Conservation (phyloP, 2,329 filamentous ascomycete species). For the Sporothrix luriei region DNA sequence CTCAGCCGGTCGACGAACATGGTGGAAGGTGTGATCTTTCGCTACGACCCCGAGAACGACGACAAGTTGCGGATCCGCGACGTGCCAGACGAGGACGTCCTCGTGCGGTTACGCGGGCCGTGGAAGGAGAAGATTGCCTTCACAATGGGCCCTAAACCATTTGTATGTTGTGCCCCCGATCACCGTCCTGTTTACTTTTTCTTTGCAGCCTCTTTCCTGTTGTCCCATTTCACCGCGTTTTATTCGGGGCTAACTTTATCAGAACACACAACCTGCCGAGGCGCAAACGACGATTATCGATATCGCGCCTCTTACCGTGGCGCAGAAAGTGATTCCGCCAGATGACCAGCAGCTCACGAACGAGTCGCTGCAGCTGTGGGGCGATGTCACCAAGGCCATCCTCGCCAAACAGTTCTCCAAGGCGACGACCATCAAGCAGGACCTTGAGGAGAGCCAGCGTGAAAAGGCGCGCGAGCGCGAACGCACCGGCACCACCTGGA, state of each 20-base stretch:
- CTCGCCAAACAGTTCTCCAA: conserved; percentile 76
- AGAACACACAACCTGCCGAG: conserved; percentile 55
- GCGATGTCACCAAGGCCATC: conserved; percentile 84
- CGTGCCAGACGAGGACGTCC: conserved; percentile 79
- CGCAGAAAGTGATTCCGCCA: conserved; percentile 78
- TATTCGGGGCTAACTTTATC: background rate
- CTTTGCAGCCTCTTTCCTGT: background rate
- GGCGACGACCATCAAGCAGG: conserved; percentile 84
- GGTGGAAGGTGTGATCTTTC: conserved; percentile 88
- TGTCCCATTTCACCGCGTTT: conserved; percentile 2
- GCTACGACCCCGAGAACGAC: conserved; percentile 85
- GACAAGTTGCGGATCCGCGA: conserved; percentile 78
- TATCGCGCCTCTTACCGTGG: conserved; percentile 77
- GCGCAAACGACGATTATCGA: conserved; percentile 80
- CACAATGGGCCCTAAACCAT: conserved; percentile 60
- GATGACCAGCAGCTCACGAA: conserved; percentile 78
- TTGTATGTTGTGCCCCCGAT: conserved; percentile 54
- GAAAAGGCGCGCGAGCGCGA: conserved; percentile 81
- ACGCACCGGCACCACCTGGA: conserved; percentile 68
- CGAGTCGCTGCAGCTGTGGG: conserved; percentile 88
- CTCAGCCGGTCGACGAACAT: conserved; percentile 88
- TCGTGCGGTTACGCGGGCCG: conserved; percentile 78
- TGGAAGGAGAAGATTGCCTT: conserved; percentile 76
- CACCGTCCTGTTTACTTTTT: background rate
- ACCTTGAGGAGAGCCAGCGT: conserved; percentile 87